These are phyloP conservation scores for Yamadazyma nakazawae DNA, from an alignment of 805 yeast species.

Conservation along the genomic window DNA sequence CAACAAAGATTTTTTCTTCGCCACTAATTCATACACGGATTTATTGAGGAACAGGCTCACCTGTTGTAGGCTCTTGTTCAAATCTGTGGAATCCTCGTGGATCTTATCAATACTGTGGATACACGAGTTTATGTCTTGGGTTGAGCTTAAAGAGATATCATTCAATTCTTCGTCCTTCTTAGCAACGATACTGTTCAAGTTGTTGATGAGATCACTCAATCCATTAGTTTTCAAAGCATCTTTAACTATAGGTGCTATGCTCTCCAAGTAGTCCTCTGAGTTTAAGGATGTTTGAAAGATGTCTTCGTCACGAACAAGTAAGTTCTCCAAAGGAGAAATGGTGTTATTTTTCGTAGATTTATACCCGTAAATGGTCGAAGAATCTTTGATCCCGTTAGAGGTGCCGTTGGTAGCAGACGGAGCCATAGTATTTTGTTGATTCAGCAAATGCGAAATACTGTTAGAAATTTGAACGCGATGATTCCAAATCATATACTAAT, in stretches of 20 bases:
- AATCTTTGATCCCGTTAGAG: neutral
- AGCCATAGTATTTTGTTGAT: constrained; percentile 1
- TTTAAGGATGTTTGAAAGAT: constrained; percentile 45
- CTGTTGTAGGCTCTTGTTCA: constrained; percentile 52
- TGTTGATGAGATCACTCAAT: constrained; percentile 53
- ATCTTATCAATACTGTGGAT: constrained; percentile 63
- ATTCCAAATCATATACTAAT: constrained; percentile 42
- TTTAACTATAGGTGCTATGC: constrained; percentile 71
- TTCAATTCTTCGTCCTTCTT: constrained; percentile 63
- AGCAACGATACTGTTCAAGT: constrained; percentile 53
- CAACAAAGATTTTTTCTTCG: constrained; percentile 56
- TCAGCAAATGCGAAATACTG: neutral
- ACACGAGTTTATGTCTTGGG: constrained; percentile 54
- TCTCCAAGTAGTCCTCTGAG: constrained; percentile 73
- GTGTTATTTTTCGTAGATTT: neutral
- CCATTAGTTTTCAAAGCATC: constrained; percentile 55
- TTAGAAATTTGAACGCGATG: neutral
- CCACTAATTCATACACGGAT: constrained; percentile 64
- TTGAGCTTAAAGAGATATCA: constrained; percentile 56
- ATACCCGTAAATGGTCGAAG: too few relatives aligned
- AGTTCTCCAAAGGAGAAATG: constrained; percentile 29
- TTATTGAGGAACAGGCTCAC: constrained; percentile 57
- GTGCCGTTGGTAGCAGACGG: constrained; percentile 10
- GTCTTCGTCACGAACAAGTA: constrained; percentile 40
- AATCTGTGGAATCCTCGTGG: constrained; percentile 51